Percentiles rank a stretch among this genome's conserved stretches.
These are phyloP conservation scores for Penicillium simplicissimum DNA, from an alignment of 495 filamentous ascomycete genomes.

Conservation along the genomic window DNA sequence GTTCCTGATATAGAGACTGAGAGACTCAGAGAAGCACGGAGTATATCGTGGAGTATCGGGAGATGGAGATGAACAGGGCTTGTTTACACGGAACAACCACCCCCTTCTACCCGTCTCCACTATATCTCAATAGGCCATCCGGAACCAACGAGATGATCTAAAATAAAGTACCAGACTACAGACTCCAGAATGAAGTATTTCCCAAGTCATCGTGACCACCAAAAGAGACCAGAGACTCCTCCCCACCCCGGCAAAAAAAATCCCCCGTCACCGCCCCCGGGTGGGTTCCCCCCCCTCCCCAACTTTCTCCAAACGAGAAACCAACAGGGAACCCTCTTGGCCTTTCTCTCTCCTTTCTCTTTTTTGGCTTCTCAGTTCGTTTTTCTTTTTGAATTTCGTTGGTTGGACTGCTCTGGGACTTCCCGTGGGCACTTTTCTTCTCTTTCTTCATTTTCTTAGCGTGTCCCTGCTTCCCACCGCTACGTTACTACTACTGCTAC, in stretches of 20 bases:
- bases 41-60: too few relatives aligned
- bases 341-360: conserved; percentile 1
- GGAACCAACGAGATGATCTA: not conserved
- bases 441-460: not conserved
- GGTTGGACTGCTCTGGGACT: not conserved
- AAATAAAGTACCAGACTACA: not conserved
- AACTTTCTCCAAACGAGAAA: conserved; percentile 5
- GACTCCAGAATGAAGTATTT: not conserved
- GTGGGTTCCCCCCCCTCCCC: conserved; percentile 5
- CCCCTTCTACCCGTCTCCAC: not conserved
- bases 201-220: not conserved
- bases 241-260: conserved; percentile 23
- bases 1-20: not conserved
- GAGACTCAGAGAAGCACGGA: too few relatives aligned
- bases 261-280: conserved; percentile 38
- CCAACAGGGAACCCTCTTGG: not conserved
- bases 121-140: not conserved
- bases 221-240: not conserved
- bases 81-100: not conserved
- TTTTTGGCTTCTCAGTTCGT: not conserved
- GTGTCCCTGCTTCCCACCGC: not conserved
- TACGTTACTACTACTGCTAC: not conserved
- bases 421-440: not conserved
- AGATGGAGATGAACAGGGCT: not conserved
- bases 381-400: not conserved